phyloP scores from a whole-genome alignment of 2,329 filamentous ascomycete genomes.

The Coleophoma cylindrospora region DNA sequence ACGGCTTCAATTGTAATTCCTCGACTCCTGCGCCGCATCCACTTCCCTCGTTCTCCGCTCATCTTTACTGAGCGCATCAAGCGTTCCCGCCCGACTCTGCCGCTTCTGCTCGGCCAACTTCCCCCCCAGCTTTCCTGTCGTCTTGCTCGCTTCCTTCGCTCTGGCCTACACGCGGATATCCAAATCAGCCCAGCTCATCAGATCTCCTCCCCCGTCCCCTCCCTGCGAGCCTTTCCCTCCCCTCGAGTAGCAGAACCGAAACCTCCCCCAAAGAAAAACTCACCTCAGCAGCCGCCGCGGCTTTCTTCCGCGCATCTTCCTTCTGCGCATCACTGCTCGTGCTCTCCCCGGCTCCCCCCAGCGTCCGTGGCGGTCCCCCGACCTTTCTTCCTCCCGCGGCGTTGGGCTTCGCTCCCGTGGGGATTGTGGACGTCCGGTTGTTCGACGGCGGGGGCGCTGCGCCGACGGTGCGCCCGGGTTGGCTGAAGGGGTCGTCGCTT shows the following conservation, averaged over 20 bases:
- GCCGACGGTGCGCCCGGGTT: constrained; percentile 68
- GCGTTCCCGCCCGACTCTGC: constrained; percentile 61
- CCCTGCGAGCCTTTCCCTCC: background rate
- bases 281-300: constrained; percentile 82
- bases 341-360: constrained; percentile 43
- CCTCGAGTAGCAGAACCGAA: background rate
- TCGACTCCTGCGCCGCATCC: constrained; percentile 53
- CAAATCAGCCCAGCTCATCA: constrained; percentile 7
- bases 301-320: constrained; percentile 64
- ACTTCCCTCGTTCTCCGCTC: constrained; percentile 61
- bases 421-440: constrained; percentile 43
- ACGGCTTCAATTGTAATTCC: constrained; percentile 47
- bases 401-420: constrained; percentile 35
- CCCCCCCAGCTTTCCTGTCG: constrained; percentile 57
- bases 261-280: constrained; percentile 23
- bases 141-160: constrained; percentile 51
- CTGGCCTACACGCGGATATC: constrained; percentile 50
- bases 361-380: constrained; percentile 54
- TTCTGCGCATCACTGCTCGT: constrained; percentile 13
- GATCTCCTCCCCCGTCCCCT: background rate
- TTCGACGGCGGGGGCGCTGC: constrained; percentile 37
- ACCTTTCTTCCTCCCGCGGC: constrained; percentile 46
- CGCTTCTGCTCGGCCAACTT: constrained; percentile 73
- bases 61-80: constrained; percentile 63
- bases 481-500: constrained; percentile 61